A percentile compares a stretch with the other conserved stretches of the same genome.
Conservation (phyloP, 352 stramenopile genomes). For the Globisporangium alternatum region DNA sequence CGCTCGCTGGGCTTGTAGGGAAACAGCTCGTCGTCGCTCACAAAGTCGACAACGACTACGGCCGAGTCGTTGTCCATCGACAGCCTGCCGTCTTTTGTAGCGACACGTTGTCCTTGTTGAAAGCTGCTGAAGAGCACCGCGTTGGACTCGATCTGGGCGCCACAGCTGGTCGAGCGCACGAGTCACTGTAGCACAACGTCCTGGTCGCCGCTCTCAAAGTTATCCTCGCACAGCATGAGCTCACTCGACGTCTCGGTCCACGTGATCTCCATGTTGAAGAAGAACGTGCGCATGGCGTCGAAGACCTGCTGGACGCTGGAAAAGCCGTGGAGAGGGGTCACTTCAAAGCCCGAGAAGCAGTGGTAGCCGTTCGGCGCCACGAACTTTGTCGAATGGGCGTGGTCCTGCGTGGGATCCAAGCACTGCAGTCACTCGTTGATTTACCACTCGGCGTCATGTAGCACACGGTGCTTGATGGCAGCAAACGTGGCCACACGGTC, state of each 20-base stretch:
- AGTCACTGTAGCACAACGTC: slow-evolving; percentile 5
- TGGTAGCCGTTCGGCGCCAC: slow-evolving; percentile 19
- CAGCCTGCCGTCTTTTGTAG: too few species aligned
- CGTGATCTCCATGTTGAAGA: slow-evolving; percentile 20
- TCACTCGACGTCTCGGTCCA: slow-evolving; percentile 24
- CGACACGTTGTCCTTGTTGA: neutral
- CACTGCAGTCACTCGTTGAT: slow-evolving; percentile 21
- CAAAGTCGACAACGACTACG: neutral
- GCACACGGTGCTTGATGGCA: neutral
- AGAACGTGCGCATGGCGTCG: slow-evolving; percentile 4
- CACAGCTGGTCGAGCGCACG: neutral
- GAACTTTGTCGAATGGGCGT: slow-evolving; percentile 26
- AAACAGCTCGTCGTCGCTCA: slow-evolving; percentile 5
- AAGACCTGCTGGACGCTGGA: slow-evolving; percentile 8
- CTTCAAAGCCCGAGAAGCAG: slow-evolving; percentile 25
- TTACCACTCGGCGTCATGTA: slow-evolving; percentile 19
- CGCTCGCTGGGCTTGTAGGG: slow-evolving; percentile 7
- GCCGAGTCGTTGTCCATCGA: slow-evolving; percentile 1
- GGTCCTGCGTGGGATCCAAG: slow-evolving; percentile 25
- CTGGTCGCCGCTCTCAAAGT: slow-evolving; percentile 13
- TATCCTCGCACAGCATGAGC: slow-evolving; percentile 41
- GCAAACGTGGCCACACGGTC: neutral
- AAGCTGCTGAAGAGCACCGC: slow-evolving; percentile 27
- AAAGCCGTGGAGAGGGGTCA: slow-evolving; percentile 6
- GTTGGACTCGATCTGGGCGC: slow-evolving; percentile 37